Base-by-base conservation (phyloP, 2,329 filamentous ascomycete genomes). In the Epichloe gansuensis region DNA sequence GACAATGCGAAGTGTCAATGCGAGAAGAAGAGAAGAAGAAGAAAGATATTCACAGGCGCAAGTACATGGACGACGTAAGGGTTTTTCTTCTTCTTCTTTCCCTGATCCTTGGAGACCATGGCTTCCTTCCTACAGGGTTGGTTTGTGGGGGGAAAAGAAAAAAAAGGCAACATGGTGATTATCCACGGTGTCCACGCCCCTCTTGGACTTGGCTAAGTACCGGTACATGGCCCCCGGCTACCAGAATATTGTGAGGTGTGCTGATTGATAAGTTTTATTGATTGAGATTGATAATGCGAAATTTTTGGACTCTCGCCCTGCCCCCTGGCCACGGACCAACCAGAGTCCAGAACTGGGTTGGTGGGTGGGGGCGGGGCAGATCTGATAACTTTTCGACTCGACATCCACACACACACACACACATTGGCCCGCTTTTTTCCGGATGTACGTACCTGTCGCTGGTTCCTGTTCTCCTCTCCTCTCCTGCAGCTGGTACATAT, bases 301-400 rank as follows among this genome's bases (percentile, higher is more conserved):
- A 5, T 34, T 49, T 42, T n/a, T 25, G 5, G 41, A n/a, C 11
- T n/a, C 13, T 25, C 43, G 7, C 25, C 27, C 25, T 17, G 15
- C n/a, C 44, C n/a, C 44, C 12, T 15, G 23, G 5, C 27, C 27
- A 31, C 27, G 3, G 27, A 7, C 8, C 8, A 31, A 31, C 8
- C 27, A 31, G 27, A 31, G 27, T 31, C 8, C 27, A 31, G 27
- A 31, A 31, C 27, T 31, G 8, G 27, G 4, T 7, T 7, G 6
- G 5, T 7, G 27, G 9, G 39, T 25, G 12, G 35, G 17, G 23
- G 35, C 57, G 57, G 17, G 23, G 35, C 57, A 57, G 58, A 60
- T 60, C 58, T 53, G 58, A 60, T 60, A 60, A 60, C 56, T 55
- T 54, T 55, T 31, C 27, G 3, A 8, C 27, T 3, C 27, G 7